A percentile compares a stretch with the other conserved stretches of the same genome.
These are phyloP conservation scores for Coemansia asiatica DNA, from an alignment of 192 early-diverging fungal genomes.

Conservation along the genomic window DNA sequence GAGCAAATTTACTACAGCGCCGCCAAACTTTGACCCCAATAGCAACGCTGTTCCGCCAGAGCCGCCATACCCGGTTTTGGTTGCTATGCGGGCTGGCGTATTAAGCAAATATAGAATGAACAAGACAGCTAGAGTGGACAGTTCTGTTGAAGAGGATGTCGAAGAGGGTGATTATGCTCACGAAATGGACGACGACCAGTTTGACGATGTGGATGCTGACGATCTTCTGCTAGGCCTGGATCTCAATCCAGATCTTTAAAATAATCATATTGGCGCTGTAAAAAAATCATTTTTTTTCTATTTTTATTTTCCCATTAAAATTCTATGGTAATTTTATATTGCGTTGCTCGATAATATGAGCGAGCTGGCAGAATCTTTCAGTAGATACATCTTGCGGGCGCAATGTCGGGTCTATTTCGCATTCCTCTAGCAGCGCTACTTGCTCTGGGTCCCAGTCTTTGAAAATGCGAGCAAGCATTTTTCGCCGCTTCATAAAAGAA, in stretches of 20 bases:
- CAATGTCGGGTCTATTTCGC: conserved; percentile 57
- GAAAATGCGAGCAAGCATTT: conserved; percentile 64
- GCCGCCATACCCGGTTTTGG: conserved; percentile 51
- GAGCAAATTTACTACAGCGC: conserved; percentile 53
- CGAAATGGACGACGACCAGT: conserved; percentile 34
- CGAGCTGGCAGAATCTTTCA: conserved; percentile 60
- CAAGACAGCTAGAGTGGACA: conserved; percentile 10
- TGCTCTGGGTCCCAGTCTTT: conserved; percentile 56
- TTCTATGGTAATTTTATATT: conserved; percentile 29
- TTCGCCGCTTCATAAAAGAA: conserved; percentile 69
- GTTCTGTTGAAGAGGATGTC: conserved; percentile 18
- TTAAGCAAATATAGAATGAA: conserved; percentile 48
- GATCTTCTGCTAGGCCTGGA: conserved; percentile 53
- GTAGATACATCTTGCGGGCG: conserved; percentile 67
- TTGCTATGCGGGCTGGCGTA: conserved; percentile 50
- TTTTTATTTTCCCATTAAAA: neutral
- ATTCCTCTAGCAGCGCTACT: conserved; percentile 52
- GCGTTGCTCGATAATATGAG: conserved; percentile 53
- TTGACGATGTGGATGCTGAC: conserved; percentile 44
- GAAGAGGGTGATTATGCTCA: conserved; percentile 33
- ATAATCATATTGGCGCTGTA: too few relatives aligned
- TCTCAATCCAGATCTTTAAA: conserved; percentile 53
- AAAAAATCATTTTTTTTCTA: neutral
- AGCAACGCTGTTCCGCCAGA: conserved; percentile 33
- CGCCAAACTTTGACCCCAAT: conserved; percentile 54